Evolutionary conservation across 2,329 filamentous ascomycete species (phyloP).

Genomic region (Pseudocercospora crystallina): DNA sequence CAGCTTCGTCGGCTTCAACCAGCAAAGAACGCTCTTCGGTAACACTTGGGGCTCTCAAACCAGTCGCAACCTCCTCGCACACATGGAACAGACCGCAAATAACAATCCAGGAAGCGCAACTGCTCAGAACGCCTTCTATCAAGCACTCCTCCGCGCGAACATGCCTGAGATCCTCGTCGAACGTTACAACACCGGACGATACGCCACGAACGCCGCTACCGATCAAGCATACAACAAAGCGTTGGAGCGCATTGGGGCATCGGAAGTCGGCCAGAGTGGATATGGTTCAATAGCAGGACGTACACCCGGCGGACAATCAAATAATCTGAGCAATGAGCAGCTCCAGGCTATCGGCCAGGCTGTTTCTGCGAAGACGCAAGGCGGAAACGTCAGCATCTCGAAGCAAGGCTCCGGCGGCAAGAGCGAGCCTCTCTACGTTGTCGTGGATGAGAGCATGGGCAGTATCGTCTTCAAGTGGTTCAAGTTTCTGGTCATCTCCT

Average conservation of each 20-base stretch:
- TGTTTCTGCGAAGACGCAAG: slow-evolving; percentile 68
- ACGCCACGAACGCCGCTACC: slow-evolving; percentile 75
- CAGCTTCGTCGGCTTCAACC: slow-evolving; percentile 37
- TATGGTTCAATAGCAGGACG: slow-evolving; percentile 23
- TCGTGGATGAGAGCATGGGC: slow-evolving; percentile 86
- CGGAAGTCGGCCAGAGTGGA: slow-evolving; percentile 36
- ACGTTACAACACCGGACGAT: slow-evolving; percentile 81
- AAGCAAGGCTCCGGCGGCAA: slow-evolving; percentile 66
- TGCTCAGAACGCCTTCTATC: slow-evolving; percentile 91
- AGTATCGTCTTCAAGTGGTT: slow-evolving; percentile 84
- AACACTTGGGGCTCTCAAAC: slow-evolving; percentile 40
- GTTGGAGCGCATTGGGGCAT: slow-evolving; percentile 60
- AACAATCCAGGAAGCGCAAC: slow-evolving; percentile 84
- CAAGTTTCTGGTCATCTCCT: slow-evolving; percentile 79
- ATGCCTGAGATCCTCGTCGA: slow-evolving; percentile 93
- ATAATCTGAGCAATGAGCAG: slow-evolving; percentile 59
- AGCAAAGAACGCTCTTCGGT: slow-evolving; percentile 48
- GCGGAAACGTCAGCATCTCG: slow-evolving; percentile 62
- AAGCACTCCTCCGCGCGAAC: slow-evolving; percentile 83
- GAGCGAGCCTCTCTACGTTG: slow-evolving; percentile 86
- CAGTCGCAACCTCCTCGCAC: slow-evolving; percentile 66
- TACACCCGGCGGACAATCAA: slow-evolving; percentile 37
- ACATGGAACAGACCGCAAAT: slow-evolving; percentile 88
- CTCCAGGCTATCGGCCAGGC: slow-evolving; percentile 80
- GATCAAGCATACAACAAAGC: slow-evolving; percentile 79